phyloP scores from a whole-genome alignment of 805 yeast genomes.

The Kodamaea fukazawae region DNA sequence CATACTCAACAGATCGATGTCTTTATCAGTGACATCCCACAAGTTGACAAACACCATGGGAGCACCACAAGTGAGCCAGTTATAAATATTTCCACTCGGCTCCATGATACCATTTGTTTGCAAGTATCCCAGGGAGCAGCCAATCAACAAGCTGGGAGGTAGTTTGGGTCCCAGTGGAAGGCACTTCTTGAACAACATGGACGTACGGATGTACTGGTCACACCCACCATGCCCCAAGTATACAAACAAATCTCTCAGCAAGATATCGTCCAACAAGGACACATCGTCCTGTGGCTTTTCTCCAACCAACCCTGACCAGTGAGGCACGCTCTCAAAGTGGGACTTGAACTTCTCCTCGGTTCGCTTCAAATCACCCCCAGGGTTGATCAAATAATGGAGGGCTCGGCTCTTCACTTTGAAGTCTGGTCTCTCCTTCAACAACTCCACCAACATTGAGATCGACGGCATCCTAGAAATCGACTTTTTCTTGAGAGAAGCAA shows the following conservation, averaged over 20 bases:
- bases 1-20: slow-evolving; percentile 75
- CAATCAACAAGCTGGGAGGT: slow-evolving; percentile 70
- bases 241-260: slow-evolving; percentile 48
- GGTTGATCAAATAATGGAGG: slow-evolving; percentile 69
- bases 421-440: slow-evolving; percentile 22
- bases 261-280: slow-evolving; percentile 45
- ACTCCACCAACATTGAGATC: slow-evolving; percentile 35
- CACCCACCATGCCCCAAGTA: slow-evolving; percentile 98
- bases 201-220: slow-evolving; percentile 68
- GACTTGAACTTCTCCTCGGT: slow-evolving; percentile 60
- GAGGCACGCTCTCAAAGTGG: slow-evolving; percentile 33
- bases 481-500: slow-evolving; percentile 49
- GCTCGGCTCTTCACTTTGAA: neutral
- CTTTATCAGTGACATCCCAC: slow-evolving; percentile 98
- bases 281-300: slow-evolving; percentile 52
- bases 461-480: slow-evolving; percentile 82
- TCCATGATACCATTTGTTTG: slow-evolving; percentile 57
- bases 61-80: slow-evolving; percentile 76
- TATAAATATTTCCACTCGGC: slow-evolving; percentile 72
- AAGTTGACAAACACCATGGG: slow-evolving; percentile 81
- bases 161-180: slow-evolving; percentile 34
- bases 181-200: slow-evolving; percentile 38
- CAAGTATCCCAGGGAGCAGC: slow-evolving; percentile 85
- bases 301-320: slow-evolving; percentile 58
- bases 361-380: slow-evolving; percentile 68